Evolutionary conservation across 192 early-diverging fungal genomes (phyloP).

Genomic region (Tieghemiomyces parasiticus): DNA sequence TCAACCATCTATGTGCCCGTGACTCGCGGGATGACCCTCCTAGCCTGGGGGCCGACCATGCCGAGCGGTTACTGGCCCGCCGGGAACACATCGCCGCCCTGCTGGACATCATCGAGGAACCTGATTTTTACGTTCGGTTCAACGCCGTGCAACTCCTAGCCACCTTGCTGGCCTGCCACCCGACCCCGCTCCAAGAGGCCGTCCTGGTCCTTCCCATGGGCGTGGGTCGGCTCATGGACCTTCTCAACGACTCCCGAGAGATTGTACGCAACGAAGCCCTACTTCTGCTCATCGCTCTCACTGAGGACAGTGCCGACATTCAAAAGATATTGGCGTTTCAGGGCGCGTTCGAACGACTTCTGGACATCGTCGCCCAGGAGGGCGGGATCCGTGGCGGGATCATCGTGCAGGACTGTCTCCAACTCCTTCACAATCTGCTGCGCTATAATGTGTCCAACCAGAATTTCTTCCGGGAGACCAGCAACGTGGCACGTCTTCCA

Average conservation of each 20-base stretch:
- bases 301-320: conserved; percentile 82
- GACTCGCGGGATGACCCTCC: conserved; percentile 24
- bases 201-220: conserved; percentile 77
- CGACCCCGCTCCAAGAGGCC: conserved; percentile 57
- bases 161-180: conserved; percentile 45
- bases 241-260: conserved; percentile 85
- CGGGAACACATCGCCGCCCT: conserved; percentile 58
- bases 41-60: conserved; percentile 3
- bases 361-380: conserved; percentile 79
- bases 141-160: conserved; percentile 75
- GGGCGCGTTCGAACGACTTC: conserved; percentile 89
- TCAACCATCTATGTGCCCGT: conserved; percentile 39
- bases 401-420: conserved; percentile 93
- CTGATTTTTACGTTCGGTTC: conserved; percentile 92
- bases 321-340: conserved; percentile 99
- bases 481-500: conserved; percentile 81
- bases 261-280: conserved; percentile 96
- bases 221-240: conserved; percentile 76
- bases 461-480: conserved; percentile 95
- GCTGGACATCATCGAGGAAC: conserved; percentile 76
- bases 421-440: conserved; percentile 81
- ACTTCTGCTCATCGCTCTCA: conserved; percentile 77
- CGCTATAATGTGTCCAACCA: conserved; percentile 97
- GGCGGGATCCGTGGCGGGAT: conserved; percentile 85
- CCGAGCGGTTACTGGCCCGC: conserved; percentile 18